A percentile compares a stretch with the other conserved stretches of the same genome.
Conservation (phyloP, 1,284 basidiomycete genomes). For the Cutaneotrichosporon cutaneum region DNA sequence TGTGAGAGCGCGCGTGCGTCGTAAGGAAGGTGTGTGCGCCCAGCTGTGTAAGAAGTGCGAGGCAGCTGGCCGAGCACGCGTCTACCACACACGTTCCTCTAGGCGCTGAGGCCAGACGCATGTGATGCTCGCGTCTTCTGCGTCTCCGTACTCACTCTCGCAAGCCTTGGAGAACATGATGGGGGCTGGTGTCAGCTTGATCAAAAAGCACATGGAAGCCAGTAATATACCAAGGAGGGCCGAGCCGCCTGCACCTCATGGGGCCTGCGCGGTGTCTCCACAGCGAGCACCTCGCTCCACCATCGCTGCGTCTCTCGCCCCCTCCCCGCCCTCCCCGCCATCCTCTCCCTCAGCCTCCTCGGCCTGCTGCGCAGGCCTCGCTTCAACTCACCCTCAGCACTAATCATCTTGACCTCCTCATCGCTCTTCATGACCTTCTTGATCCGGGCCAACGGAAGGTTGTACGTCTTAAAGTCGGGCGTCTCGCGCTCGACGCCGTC, state of each 20-base stretch:
- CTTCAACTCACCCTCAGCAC: slow-evolving; percentile 80
- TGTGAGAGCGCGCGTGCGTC: neutral
- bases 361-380: too few relatives aligned
- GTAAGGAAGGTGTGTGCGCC: too few relatives aligned
- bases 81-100: neutral
- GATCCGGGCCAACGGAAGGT: slow-evolving; percentile 68
- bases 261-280: too few relatives aligned
- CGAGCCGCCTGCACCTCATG: too few relatives aligned
- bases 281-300: too few relatives aligned
- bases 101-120: neutral
- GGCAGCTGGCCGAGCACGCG: neutral
- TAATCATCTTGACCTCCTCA: slow-evolving; percentile 97
- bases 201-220: too few relatives aligned
- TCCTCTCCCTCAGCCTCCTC: neutral
- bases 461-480: slow-evolving; percentile 48
- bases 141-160: slow-evolving; percentile 75
- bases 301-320: too few relatives aligned
- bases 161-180: slow-evolving; percentile 94
- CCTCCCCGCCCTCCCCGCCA: too few relatives aligned
- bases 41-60: neutral
- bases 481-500: slow-evolving; percentile 47
- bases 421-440: slow-evolving; percentile 99
- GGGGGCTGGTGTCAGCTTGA: slow-evolving; percentile 61
- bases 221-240: too few relatives aligned
- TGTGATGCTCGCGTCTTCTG: neutral